Base-by-base conservation (phyloP, 2,329 filamentous ascomycete genomes). In the Ilyonectria sp. region DNA sequence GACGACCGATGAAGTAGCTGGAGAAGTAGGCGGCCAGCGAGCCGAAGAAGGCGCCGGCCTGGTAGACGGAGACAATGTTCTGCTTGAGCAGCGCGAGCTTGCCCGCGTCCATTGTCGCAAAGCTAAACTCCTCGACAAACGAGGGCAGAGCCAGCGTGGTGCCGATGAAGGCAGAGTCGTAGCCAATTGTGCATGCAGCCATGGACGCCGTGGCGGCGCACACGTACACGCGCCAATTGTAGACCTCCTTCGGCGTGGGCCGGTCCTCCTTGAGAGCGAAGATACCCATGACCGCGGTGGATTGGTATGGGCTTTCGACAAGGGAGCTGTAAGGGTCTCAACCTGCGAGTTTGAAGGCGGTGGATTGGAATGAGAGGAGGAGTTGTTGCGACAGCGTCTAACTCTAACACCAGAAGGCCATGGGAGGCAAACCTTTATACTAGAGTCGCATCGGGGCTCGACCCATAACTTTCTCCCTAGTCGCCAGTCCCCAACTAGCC, bases 1-100 rank as follows among this genome's bases (percentile, higher is more conserved):
- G 89, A 23, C 93, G 87, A 31, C 93, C 93, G 69, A 91, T 82
- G 77, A 87, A 93, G 82, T 92, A 90, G 33, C 87, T 90, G 37
- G 89, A 86, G 9, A 83, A 85, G 72, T 92, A 94, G 63, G 90
- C 92, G 67, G 88, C 86, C 46, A 94, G 82, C n/a, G 91, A 89
- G 57, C 93, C 93, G 73, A 95, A 95, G 83, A 96, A 95, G 67
- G 93, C 93, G 66, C 93, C 93, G 10, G 93, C 93, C 80, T 95
- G 93, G 82, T 94, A 95, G 60, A 92, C 88, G 29, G 91, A 94
- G 58, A 94, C 93, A 68, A 95, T 94, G 79, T 95, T 95, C 74
- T 91, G 85, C 75, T 90, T 91, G 54, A 92, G 82, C 4, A 92
- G 80, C 33, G 90, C 86, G 29, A 90, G 81, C n/a, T 87, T 76